Evolutionary conservation across 2,329 filamentous ascomycete species (phyloP), one percentile per base, ranked within the genome.

Genomic region (Calonectria ilicicola): DNA sequence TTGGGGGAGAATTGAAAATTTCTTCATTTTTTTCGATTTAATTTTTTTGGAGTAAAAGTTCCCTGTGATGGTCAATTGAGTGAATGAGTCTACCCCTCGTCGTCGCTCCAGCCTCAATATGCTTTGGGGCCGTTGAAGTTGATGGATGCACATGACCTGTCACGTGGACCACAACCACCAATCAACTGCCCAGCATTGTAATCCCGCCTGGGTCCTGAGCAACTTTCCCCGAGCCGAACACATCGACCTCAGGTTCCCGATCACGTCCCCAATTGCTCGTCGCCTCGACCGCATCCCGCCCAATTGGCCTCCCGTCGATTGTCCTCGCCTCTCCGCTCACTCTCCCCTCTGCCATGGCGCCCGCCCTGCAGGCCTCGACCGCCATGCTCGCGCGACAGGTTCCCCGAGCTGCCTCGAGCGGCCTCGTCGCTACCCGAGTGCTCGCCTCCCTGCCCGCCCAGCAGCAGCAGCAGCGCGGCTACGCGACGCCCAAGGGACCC

Each of bases 401-500:
- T 69, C 75, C 76, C 78, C 76, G 70, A 78, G 76, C 72, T 51
- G 73, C 77, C 71, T 74, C 72, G 49, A 66, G 64, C 70, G 63
- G 69, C 58, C 69, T 79, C 32, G 62, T 78, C 53, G 75, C 76
- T 32, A 46, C 75, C 47, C 74, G 79, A 65, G 64, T 77, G 70
- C 73, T 75, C 72, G 73, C 69, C 68, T 75, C 73, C 72, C 60
- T 70, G 38, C 26, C 58, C 38, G 51, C 42, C 44, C 44, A 46
- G 26, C 65, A 67, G 65, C 69, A 64, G 47, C 81, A 83, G 74
- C 80, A 78, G 75, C 82, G 86, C 75, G 80, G 82, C 75, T 91
- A 91, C 77, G 91, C 93, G 77, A 92, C 94, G 60, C 95, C 95
- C 75, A 89, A 90, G 76, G 95, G 96, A 62, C 92, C 94, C 78